These are phyloP conservation scores for Flammula alnicola DNA, from an alignment of 1,284 basidiomycete species.

Conservation along the genomic window DNA sequence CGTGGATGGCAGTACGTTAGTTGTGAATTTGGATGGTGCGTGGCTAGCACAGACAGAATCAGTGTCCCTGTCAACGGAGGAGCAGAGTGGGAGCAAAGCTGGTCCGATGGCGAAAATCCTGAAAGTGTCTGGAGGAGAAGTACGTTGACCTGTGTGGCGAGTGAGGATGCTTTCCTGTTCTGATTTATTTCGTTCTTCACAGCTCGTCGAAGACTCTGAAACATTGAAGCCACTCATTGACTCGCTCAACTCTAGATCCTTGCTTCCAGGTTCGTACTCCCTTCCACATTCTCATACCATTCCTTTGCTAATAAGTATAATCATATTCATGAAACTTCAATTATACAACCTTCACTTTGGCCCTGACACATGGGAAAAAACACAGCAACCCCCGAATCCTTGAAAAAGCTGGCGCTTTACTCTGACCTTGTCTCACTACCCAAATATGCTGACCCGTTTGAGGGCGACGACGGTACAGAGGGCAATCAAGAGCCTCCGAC, in stretches of 20 bases:
- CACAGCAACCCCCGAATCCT: constrained; percentile 51
- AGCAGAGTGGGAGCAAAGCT: neutral
- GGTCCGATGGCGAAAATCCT: constrained; percentile 16
- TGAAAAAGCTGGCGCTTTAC: constrained; percentile 65
- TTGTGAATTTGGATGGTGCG: constrained; percentile 55
- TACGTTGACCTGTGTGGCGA: constrained; percentile 19
- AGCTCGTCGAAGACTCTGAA: constrained; percentile 36
- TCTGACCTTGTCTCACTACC: constrained; percentile 61
- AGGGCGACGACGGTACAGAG: constrained; percentile 15
- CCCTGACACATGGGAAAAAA: neutral
- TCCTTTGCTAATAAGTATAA: too few relatives aligned
- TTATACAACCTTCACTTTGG: neutral
- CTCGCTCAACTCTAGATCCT: constrained; percentile 44
- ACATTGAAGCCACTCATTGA: constrained; percentile 33
- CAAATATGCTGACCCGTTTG: constrained; percentile 49
- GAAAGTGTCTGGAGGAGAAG: constrained; percentile 28
- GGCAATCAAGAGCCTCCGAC: neutral
- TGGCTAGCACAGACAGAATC: constrained; percentile 30
- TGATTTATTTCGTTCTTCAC: neutral
- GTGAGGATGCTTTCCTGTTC: neutral
- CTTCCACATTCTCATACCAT: constrained; percentile 7
- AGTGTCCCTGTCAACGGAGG: constrained; percentile 1
- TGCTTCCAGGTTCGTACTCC: constrained; percentile 37
- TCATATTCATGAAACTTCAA: too few relatives aligned
- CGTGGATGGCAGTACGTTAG: constrained; percentile 43